phyloP scores from a whole-genome alignment of 1,139 yeast genomes.

The Yamadazyma dendronema region DNA sequence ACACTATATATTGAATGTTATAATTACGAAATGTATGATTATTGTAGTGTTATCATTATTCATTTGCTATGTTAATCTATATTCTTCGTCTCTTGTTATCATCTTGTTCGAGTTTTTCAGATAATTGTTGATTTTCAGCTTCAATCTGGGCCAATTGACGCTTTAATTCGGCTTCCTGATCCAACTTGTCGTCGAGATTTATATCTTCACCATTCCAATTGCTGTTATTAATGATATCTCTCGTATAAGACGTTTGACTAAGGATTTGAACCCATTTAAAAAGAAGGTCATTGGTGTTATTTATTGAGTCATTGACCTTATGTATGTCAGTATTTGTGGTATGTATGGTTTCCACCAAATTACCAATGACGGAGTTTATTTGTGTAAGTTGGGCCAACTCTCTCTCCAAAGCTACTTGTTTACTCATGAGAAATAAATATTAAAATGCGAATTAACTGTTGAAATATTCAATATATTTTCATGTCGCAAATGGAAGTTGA shows the following conservation, averaged over 20 bases:
- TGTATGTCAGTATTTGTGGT: conserved; percentile 27
- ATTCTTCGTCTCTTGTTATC: conserved; percentile 19
- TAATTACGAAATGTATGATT: not conserved
- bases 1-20: too few species aligned
- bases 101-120: conserved; percentile 12
- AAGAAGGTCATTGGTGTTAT: conserved; percentile 36
- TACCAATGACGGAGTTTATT: conserved; percentile 31
- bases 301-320: conserved; percentile 32
- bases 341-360: conserved; percentile 28
- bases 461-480: not conserved
- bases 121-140: conserved; percentile 28
- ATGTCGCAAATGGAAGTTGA: not conserved
- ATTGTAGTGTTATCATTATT: too few species aligned
- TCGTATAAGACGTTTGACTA: conserved; percentile 46
- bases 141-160: conserved; percentile 26
- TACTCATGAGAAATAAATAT: conserved; percentile 13
- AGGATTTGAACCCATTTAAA: conserved; percentile 47
- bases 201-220: conserved; percentile 33
- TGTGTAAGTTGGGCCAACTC: conserved; percentile 36
- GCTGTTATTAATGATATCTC: conserved; percentile 31
- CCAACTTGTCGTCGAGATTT: conserved; percentile 19
- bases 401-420: conserved; percentile 34
- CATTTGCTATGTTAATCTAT: too few species aligned
- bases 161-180: conserved; percentile 24
- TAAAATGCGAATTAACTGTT: not conserved